Percentiles rank a stretch among this genome's conserved stretches.
These are phyloP conservation scores for Ophiostoma sp. DNA, from an alignment of 2,329 filamentous ascomycete species.

Conservation along the genomic window DNA sequence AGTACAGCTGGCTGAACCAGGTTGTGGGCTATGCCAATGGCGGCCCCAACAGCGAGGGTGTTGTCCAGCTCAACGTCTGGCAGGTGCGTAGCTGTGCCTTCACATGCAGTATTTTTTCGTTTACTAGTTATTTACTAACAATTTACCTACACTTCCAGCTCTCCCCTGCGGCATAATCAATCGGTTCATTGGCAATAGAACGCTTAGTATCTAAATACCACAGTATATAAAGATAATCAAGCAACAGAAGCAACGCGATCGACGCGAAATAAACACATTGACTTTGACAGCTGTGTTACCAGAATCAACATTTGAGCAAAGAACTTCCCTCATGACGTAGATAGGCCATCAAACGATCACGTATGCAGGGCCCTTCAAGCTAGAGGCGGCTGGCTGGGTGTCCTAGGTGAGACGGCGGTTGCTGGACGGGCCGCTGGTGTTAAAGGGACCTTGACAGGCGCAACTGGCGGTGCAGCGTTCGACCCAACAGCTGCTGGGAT, in stretches of 20 bases:
- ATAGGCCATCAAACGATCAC: no score
- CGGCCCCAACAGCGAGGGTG: conserved; percentile 8
- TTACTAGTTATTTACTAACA: background rate
- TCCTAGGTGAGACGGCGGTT: no score
- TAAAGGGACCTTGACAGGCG: background rate
- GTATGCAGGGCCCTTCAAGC: no score
- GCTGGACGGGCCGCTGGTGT: background rate
- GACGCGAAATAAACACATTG: no score
- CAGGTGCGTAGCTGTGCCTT: conserved; percentile 17
- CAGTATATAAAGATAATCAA: background rate
- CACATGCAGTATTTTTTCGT: background rate
- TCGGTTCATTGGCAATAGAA: background rate
- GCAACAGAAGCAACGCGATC: no score
- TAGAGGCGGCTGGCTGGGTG: background rate
- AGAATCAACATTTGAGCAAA: no score
- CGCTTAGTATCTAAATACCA: background rate
- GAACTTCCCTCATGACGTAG: no score
- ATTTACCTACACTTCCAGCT: background rate
- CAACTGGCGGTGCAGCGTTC: background rate
- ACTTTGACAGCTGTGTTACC: no score
- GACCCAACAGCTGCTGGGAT: background rate
- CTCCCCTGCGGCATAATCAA: background rate
- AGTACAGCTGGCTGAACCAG: conserved; percentile 38
- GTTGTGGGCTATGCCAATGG: conserved; percentile 30
- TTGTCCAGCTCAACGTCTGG: conserved; percentile 24